Base-by-base conservation (phyloP, 306 rosid species). In the Parietaria judaica region DNA sequence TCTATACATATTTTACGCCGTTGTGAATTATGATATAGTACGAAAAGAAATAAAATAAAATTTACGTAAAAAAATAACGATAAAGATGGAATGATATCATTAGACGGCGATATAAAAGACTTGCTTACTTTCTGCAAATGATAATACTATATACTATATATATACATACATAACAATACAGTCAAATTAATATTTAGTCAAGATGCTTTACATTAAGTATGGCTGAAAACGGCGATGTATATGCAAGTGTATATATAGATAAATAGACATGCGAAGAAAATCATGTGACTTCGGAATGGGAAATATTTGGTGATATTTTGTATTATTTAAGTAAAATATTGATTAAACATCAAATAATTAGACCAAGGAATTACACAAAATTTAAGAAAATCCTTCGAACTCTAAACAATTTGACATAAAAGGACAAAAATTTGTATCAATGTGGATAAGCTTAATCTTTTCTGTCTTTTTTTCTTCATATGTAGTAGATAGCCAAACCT, bases 51-150 rank as follows among this genome's bases (percentile, higher is more conserved):
- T 36, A 45, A 34, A 63, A 11, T 36, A 4, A 14, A 14, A 51
- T 14, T n/a, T 39, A 6, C 39, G 12, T 52, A 54, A 64, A 11
- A 36, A 45, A 43, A 39, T 38, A 23, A 23, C 39, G 53, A 39
- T 38, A 23, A 23, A 53, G 68, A 60, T 53, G 60, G 68, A 53
- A 53, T 16, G 60, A 64, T 52, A 53, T 64, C 60, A 64, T 64
- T 64, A 53, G 36, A 52, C 39, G 49, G 49, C 43, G 31, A 23
- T 23, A 23, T 63, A 8, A 63, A 36, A 50, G 14, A 14, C 11
- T 53, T 64, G 16, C 50, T 64, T 23, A 37, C 67, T 64, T 64
- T 51, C 11, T 64, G 68, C 68, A 64, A 16, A 11, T 5, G 31
- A 23, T 23, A 23, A 23, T 23, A 23, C 31, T 23, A 23, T 23